Percentiles rank a stretch among this genome's conserved stretches.
These are phyloP conservation scores for Sambucus nigra DNA, from an alignment of 129 eudicot species.

Conservation along the genomic window DNA sequence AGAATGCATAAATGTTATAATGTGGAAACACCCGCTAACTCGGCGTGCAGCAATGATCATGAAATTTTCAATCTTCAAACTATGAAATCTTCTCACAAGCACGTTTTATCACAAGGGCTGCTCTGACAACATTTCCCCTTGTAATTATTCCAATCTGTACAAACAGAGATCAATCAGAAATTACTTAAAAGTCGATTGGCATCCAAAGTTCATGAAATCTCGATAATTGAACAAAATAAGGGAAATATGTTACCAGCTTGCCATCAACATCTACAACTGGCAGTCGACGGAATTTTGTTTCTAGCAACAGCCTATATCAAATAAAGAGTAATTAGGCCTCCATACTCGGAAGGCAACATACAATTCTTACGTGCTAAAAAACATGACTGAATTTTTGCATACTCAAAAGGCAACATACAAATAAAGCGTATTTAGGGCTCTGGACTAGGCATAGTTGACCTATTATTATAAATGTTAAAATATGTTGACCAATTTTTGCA, in stretches of 20 bases:
- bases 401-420: no score
- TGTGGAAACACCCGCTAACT: slow-evolving; percentile 2
- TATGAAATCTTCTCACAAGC: slow-evolving; percentile 30
- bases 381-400: no score
- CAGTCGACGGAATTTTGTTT: slow-evolving; percentile 67
- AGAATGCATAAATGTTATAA: background rate
- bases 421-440: background rate
- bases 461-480: no score
- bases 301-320: slow-evolving; percentile 61
- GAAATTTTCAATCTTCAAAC: slow-evolving; percentile 19
- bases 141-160: slow-evolving; percentile 77
- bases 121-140: slow-evolving; percentile 82
- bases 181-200: background rate
- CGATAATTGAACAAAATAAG: background rate
- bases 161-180: slow-evolving; percentile 7
- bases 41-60: slow-evolving; percentile 1
- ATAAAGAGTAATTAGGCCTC: background rate
- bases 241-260: slow-evolving; percentile 45
- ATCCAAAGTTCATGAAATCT: slow-evolving; percentile 1
- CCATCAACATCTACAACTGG: slow-evolving; percentile 81
- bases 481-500: background rate
- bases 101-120: slow-evolving; percentile 65
- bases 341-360: background rate
- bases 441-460: no score
- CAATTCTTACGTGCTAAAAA: no score